These are phyloP conservation scores for Phyllosticta paracitricarpa DNA, from an alignment of 2,329 filamentous ascomycete genomes.

Conservation along the genomic window DNA sequence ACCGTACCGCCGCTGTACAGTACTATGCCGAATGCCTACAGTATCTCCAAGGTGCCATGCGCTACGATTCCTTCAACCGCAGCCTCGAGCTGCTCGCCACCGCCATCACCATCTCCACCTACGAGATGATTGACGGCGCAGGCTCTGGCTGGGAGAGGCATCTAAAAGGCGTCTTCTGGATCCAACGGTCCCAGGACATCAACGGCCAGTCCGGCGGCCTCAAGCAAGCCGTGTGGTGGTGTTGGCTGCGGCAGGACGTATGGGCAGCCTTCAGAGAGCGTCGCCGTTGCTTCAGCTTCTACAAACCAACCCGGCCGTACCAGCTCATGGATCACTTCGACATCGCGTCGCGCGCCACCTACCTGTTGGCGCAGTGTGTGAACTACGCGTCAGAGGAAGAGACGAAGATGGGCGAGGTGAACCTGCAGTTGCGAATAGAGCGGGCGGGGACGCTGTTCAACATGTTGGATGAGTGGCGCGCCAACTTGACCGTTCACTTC, in stretches of 20 bases:
- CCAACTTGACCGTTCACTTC: constrained; percentile 36
- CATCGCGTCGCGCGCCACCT: constrained; percentile 44
- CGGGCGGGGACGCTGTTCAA: constrained; percentile 37
- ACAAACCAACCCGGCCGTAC: constrained; percentile 43
- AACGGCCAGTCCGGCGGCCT: constrained; percentile 49
- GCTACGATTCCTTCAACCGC: constrained; percentile 47
- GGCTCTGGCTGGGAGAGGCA: constrained; percentile 51
- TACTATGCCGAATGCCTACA: constrained; percentile 56
- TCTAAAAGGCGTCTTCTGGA: constrained; percentile 56
- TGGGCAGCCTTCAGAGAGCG: constrained; percentile 55
- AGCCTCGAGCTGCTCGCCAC: constrained; percentile 51
- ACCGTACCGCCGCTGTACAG: constrained; percentile 29
- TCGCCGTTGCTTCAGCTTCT: constrained; percentile 48
- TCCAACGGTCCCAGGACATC: constrained; percentile 51
- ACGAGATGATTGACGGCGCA: constrained; percentile 55
- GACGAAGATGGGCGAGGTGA: constrained; percentile 32
- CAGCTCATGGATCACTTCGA: constrained; percentile 43
- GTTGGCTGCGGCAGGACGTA: constrained; percentile 55
- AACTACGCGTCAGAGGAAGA: constrained; percentile 49
- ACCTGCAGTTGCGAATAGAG: constrained; percentile 34
- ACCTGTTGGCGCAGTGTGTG: constrained; percentile 46
- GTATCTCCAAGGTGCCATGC: constrained; percentile 51
- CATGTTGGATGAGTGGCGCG: constrained; percentile 42
- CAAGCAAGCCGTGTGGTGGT: constrained; percentile 53
- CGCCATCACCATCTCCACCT: constrained; percentile 50